A percentile compares a stretch with the other conserved stretches of the same genome.
Conservation (phyloP, 768 basidiomycete genomes). For the Phanerodontia chrysosporium region DNA sequence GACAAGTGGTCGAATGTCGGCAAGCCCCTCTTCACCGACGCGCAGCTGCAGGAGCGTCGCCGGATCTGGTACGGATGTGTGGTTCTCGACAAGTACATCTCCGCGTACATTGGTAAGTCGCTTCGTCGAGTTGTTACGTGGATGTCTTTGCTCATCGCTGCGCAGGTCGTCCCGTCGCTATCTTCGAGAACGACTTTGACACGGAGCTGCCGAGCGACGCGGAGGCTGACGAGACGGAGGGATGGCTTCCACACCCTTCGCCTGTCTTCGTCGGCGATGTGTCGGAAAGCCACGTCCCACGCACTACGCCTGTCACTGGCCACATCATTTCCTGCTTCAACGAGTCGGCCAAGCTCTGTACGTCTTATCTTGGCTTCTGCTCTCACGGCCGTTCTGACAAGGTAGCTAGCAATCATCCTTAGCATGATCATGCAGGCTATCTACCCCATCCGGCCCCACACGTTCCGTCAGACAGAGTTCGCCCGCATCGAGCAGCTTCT, state of each 20-base stretch:
- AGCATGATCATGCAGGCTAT: constrained; percentile 66
- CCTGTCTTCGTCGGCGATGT: constrained; percentile 29
- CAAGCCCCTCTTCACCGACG: constrained; percentile 46
- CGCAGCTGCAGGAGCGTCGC: constrained; percentile 66
- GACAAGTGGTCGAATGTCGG: constrained; percentile 72
- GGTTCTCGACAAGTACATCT: constrained; percentile 76
- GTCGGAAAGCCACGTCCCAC: constrained; percentile 11
- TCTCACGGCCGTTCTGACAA: constrained; percentile 4
- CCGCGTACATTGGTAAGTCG: constrained; percentile 64
- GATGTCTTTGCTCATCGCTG: constrained; percentile 1
- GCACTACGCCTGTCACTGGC: constrained; percentile 34
- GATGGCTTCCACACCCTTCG: constrained; percentile 42
- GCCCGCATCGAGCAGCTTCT: constrained; percentile 54
- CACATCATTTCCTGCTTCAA: constrained; percentile 72
- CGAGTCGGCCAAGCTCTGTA: constrained; percentile 69
- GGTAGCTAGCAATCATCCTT: constrained; percentile 55
- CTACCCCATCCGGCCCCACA: constrained; percentile 58
- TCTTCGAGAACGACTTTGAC: constrained; percentile 75
- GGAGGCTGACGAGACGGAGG: constrained; percentile 68
- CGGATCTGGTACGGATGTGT: constrained; percentile 79
- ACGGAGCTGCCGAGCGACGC: constrained; percentile 58
- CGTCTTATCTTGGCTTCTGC: constrained; percentile 23
- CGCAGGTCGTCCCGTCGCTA: constrained; percentile 64
- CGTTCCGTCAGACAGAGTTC: constrained; percentile 56
- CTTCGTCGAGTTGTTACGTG: constrained; percentile 6